These are phyloP conservation scores for Sextonia rubra DNA, from an alignment of 164 flowering plant species.

Conservation along the genomic window DNA sequence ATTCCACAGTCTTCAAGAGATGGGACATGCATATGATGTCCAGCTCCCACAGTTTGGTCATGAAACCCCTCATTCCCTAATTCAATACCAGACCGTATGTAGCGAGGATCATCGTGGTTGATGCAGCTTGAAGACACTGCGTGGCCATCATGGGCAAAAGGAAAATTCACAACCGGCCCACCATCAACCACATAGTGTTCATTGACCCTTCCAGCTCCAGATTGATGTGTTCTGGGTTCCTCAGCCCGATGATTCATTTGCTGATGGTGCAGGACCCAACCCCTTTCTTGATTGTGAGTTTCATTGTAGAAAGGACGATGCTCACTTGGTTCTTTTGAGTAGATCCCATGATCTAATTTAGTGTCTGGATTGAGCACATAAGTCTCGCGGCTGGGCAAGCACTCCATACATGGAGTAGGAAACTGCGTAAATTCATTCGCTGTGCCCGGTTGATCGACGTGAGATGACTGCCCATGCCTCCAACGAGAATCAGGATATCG, in stretches of 20 bases:
- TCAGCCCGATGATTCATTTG: constrained; percentile 51
- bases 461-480: constrained; percentile 35
- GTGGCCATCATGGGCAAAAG: constrained; percentile 49
- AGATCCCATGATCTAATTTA: constrained; percentile 44
- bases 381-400: constrained; percentile 45
- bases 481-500: constrained; percentile 29
- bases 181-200: constrained; percentile 58
- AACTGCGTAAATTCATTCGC: constrained; percentile 46
- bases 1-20: constrained; percentile 49
- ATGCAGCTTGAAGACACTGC: constrained; percentile 33
- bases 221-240: constrained; percentile 42
- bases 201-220: constrained; percentile 52
- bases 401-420: constrained; percentile 39
- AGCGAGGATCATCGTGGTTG: constrained; percentile 46
- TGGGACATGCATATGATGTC: constrained; percentile 35
- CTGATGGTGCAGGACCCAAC: constrained; percentile 53
- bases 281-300: constrained; percentile 54
- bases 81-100: constrained; percentile 46
- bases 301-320: constrained; percentile 38
- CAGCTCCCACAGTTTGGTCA: constrained; percentile 40
- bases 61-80: constrained; percentile 49
- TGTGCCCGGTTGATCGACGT: constrained; percentile 49
- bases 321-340: constrained; percentile 48
- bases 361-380: constrained; percentile 40
- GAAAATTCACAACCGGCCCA: constrained; percentile 30